Evolutionary conservation across 2,329 filamentous ascomycete genomes (phyloP).

Genomic region (Alternaria sp.): DNA sequence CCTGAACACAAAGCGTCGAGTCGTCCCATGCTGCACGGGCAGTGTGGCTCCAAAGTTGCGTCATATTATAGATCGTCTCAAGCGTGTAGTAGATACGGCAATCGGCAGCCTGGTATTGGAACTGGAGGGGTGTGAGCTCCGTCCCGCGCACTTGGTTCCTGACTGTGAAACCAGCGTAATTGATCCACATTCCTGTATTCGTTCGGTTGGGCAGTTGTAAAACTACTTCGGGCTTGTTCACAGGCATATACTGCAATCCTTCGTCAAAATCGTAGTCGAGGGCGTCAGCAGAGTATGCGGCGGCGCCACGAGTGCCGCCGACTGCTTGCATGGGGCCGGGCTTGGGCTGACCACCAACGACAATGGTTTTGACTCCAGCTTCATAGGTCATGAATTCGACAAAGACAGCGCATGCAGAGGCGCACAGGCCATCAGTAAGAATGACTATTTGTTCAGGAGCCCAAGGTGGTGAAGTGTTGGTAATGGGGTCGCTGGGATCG

Average conservation of each 20-base stretch:
- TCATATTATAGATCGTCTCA: background rate
- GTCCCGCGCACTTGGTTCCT: slow-evolving; percentile 47
- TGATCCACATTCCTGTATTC: slow-evolving; percentile 31
- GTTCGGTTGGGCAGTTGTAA: slow-evolving; percentile 2
- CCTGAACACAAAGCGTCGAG: background rate
- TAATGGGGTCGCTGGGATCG: background rate
- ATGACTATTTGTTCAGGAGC: slow-evolving; percentile 3
- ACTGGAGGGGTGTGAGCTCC: slow-evolving; percentile 43
- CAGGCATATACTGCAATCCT: background rate
- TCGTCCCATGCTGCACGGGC: background rate
- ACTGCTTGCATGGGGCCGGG: slow-evolving; percentile 42
- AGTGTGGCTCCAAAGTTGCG: background rate
- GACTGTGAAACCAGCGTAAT: slow-evolving; percentile 42
- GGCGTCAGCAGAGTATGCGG: slow-evolving; percentile 43
- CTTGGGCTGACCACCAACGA: slow-evolving; percentile 63
- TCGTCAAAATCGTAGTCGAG: slow-evolving; percentile 9
- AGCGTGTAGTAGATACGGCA: slow-evolving; percentile 49
- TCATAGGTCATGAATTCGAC: slow-evolving; percentile 53
- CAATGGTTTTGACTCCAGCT: slow-evolving; percentile 59
- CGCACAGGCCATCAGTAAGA: slow-evolving; percentile 61
- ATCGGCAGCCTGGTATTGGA: slow-evolving; percentile 48
- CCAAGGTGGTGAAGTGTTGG: background rate
- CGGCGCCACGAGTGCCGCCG: slow-evolving; percentile 63
- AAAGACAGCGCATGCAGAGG: slow-evolving; percentile 63
- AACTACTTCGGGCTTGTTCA: background rate